A percentile compares a stretch with the other conserved stretches of the same genome.
phyloP scores from a whole-genome alignment of 805 yeast species.

The Metschnikowia corniflorae region DNA sequence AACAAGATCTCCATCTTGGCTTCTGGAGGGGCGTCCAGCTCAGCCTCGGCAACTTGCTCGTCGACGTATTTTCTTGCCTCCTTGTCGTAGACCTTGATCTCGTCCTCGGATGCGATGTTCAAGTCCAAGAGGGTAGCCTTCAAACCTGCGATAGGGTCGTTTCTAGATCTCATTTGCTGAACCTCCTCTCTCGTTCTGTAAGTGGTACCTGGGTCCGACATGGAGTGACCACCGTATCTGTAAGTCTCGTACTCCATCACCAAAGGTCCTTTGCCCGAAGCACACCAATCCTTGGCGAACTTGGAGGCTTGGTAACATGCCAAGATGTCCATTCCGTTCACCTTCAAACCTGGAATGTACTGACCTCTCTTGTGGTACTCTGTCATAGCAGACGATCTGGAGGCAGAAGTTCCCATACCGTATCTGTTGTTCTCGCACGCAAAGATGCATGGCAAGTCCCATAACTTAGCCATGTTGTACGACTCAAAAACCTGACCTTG shows the following conservation, averaged over 20 bases:
- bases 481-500: slow-evolving; percentile 99
- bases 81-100: slow-evolving; percentile 91
- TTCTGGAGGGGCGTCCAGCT: slow-evolving; percentile 91
- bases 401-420: slow-evolving; percentile 99
- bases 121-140: slow-evolving; percentile 81
- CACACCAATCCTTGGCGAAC: slow-evolving; percentile 95
- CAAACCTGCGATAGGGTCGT: slow-evolving; percentile 96
- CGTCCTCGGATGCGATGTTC: slow-evolving; percentile 88
- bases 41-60: slow-evolving; percentile 91
- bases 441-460: slow-evolving; percentile 92
- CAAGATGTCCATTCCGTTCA: slow-evolving; percentile 97
- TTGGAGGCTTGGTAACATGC: slow-evolving; percentile 95
- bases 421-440: slow-evolving; percentile 99
- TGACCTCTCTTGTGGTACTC: slow-evolving; percentile 99
- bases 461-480: slow-evolving; percentile 97
- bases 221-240: slow-evolving; percentile 99
- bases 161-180: slow-evolving; percentile 98
- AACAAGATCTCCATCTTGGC: slow-evolving; percentile 91
- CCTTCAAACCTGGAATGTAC: slow-evolving; percentile 97
- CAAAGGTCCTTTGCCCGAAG: slow-evolving; percentile 91
- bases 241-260: slow-evolving; percentile 97
- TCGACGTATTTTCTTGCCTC: slow-evolving; percentile 94
- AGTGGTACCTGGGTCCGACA: slow-evolving; percentile 99
- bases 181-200: slow-evolving; percentile 99
- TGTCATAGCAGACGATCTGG: slow-evolving; percentile 94